phyloP scores from a whole-genome alignment of 495 filamentous ascomycete genomes.

The Jackrogersella minutella region DNA sequence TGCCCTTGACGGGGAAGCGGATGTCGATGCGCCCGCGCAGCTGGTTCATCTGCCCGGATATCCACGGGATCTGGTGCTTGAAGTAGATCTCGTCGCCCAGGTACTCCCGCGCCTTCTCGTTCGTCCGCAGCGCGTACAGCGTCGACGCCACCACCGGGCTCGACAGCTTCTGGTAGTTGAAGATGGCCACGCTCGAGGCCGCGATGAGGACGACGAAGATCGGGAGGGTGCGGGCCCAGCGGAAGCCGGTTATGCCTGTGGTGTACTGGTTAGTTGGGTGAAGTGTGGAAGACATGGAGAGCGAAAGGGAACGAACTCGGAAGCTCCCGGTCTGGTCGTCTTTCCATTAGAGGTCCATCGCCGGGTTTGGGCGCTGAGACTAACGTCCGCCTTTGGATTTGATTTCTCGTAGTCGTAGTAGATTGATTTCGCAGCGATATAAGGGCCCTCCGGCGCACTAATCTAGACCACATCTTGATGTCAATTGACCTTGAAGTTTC shows the following conservation, averaged over 20 bases:
- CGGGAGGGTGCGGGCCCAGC: conserved; percentile 60
- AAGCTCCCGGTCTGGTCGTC: conserved; percentile 81
- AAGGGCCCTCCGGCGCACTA: conserved; percentile 46
- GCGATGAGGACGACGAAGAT: conserved; percentile 66
- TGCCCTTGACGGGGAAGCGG: conserved; percentile 85
- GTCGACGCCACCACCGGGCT: conserved; percentile 83
- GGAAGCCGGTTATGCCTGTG: conserved; percentile 48
- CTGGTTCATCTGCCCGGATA: conserved; percentile 91
- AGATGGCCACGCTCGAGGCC: conserved; percentile 78
- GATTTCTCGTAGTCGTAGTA: conserved; percentile 13
- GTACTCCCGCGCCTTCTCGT: conserved; percentile 71
- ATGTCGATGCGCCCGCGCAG: conserved; percentile 92
- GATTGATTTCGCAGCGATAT: conserved; percentile 28
- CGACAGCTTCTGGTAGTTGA: conserved; percentile 97
- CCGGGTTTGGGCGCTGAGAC: conserved; percentile 58
- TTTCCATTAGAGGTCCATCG: conserved; percentile 77
- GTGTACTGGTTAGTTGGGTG: background rate
- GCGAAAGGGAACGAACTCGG: conserved; percentile 57
- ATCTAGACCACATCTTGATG: conserved; percentile 50
- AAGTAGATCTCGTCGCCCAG: conserved; percentile 96
- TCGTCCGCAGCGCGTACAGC: conserved; percentile 89
- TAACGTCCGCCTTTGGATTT: conserved; percentile 47
- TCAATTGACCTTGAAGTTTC: conserved; percentile 16
- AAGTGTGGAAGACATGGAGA: background rate
- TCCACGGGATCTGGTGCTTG: conserved; percentile 87